Evolutionary conservation across 768 basidiomycete species (phyloP).

Genomic region (Amanita molliuscula): DNA sequence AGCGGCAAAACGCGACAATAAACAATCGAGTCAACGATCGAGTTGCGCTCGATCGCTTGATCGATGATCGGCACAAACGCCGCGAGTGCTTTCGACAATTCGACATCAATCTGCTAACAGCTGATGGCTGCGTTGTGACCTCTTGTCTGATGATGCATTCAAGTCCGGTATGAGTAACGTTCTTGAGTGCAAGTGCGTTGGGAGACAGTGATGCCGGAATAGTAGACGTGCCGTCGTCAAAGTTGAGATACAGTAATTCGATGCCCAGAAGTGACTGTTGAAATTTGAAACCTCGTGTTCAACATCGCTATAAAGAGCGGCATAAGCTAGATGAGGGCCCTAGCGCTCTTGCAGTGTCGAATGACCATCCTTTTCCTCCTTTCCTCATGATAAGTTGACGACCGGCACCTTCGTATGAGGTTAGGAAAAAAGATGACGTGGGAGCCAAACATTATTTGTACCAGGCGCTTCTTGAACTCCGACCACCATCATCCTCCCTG

Average conservation of each 20-base stretch:
- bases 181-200: constrained; percentile 9
- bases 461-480: too few relatives aligned
- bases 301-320: constrained; percentile 28
- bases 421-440: constrained; percentile 40
- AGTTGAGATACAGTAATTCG: constrained; percentile 31
- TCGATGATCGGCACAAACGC: too few relatives aligned
- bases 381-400: constrained; percentile 26
- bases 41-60: too few relatives aligned
- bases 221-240: background rate
- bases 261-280: constrained; percentile 20
- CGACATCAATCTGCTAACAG: too few relatives aligned
- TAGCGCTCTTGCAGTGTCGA: constrained; percentile 23
- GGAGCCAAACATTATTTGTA: constrained; percentile 37
- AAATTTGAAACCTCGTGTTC: constrained; percentile 33
- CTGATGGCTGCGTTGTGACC: too few relatives aligned
- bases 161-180: too few relatives aligned
- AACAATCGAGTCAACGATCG: too few relatives aligned
- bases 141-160: too few relatives aligned
- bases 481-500: too few relatives aligned
- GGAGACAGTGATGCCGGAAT: background rate
- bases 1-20: too few relatives aligned
- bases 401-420: constrained; percentile 33
- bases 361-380: constrained; percentile 18
- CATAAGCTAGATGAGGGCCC: constrained; percentile 19
- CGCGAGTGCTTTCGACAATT: too few relatives aligned